These are phyloP conservation scores for Datura wrightii DNA, from an alignment of 257 asterid genomes.

Conservation along the genomic window DNA sequence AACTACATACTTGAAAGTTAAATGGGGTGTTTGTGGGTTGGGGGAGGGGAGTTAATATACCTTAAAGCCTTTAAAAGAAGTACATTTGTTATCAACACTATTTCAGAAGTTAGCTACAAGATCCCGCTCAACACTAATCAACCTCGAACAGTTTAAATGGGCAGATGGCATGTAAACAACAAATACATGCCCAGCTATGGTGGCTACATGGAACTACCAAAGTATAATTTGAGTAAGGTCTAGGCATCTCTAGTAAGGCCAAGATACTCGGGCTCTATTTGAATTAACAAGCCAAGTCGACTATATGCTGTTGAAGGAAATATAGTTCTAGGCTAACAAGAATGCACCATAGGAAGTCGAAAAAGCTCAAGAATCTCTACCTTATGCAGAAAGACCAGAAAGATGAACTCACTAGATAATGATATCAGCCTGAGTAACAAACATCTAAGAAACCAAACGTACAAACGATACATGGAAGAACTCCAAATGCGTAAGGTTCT, in stretches of 20 bases:
- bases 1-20: too few relatives aligned
- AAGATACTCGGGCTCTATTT: background rate
- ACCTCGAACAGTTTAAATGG: too few relatives aligned
- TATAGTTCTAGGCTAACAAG: background rate
- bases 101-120: too few relatives aligned
- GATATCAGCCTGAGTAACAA: background rate
- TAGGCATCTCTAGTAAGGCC: background rate
- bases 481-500: constrained; percentile 16
- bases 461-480: background rate
- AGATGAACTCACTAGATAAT: background rate
- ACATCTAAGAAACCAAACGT: constrained; percentile 21
- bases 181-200: too few relatives aligned
- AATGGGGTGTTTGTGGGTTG: too few relatives aligned
- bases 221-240: background rate
- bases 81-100: too few relatives aligned
- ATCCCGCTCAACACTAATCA: too few relatives aligned
- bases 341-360: constrained; percentile 5
- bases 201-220: too few relatives aligned
- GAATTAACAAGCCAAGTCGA: too few relatives aligned
- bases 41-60: too few relatives aligned
- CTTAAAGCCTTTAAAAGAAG: too few relatives aligned
- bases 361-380: background rate
- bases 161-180: too few relatives aligned
- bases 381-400: background rate
- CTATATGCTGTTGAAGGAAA: background rate